These are phyloP conservation scores for Neonectria magnoliae DNA, from an alignment of 2,329 filamentous ascomycete species.

Conservation along the genomic window DNA sequence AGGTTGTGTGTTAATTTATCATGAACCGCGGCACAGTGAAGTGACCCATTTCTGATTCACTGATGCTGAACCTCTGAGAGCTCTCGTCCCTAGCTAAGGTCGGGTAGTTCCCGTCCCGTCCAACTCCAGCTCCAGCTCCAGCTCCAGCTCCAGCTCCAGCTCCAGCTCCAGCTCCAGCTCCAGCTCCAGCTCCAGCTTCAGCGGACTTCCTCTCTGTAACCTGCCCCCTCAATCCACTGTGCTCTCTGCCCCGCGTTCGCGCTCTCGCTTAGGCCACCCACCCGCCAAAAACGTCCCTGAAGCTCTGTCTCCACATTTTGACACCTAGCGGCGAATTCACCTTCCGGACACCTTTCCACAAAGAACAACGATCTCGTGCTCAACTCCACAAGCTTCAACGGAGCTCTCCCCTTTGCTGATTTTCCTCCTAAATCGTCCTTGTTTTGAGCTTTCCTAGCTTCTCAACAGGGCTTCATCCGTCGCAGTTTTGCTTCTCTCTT, in stretches of 20 bases:
- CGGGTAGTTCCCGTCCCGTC: too few relatives aligned
- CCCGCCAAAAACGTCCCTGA: conserved; percentile 29
- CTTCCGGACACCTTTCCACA: conserved; percentile 50
- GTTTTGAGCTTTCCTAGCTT: conserved; percentile 33
- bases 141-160: conserved; percentile 22
- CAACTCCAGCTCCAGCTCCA: not conserved
- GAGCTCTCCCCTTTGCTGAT: conserved; percentile 31
- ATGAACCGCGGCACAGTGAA: not conserved
- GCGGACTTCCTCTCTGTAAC: conserved; percentile 19
- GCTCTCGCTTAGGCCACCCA: conserved; percentile 24
- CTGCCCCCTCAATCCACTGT: conserved; percentile 13
- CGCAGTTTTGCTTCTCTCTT: conserved; percentile 12
- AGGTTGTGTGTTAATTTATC: not conserved
- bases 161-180: conserved; percentile 20
- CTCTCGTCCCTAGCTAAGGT: too few relatives aligned
- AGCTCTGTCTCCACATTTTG: conserved; percentile 41
- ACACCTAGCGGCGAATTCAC: conserved; percentile 36
- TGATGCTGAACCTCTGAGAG: not conserved
- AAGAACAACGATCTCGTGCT: conserved; percentile 43
- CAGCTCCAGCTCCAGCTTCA: conserved; percentile 17
- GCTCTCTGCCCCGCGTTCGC: conserved; percentile 39
- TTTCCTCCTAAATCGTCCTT: conserved; percentile 29
- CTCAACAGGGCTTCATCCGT: conserved; percentile 34
- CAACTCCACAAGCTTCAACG: conserved; percentile 35
- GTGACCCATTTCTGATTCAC: not conserved